Evolutionary conservation across 1,284 basidiomycete species (phyloP), one percentile per base, ranked within the genome.

Genomic region (Trichosporon inkin): DNA sequence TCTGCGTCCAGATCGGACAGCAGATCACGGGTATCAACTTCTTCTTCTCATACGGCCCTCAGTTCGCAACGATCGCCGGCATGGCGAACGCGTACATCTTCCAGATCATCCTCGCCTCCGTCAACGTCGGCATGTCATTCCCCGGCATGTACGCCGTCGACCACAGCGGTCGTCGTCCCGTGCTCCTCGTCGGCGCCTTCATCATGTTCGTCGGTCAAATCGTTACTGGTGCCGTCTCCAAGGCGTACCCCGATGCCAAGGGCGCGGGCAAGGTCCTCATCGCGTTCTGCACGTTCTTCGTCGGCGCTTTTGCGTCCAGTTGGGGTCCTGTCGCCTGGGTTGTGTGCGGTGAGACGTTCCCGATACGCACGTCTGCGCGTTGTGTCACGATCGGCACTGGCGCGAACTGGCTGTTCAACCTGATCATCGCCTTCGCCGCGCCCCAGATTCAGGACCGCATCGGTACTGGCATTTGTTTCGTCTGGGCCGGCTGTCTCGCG

Each of bases 281-380:
- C 67, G 79, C 79, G 37, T 80, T 81, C 68, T 78, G 75, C 40
- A 80, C 79, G 71, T 63, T 81, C 67, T 82, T 81, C 71, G 73
- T 82, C 62, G 79, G 78, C 24, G 74, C 72, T 24, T 82, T 81
- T 67, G 81, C 81, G 10, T 66, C 75, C 13, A 76, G 76, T 53
- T 81, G 78, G 77, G 80, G 79, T 32, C 79, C 80, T 3, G 75
- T 80, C 47, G 78, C 71, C 34, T 72, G 71, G 75, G 75, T 76
- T 58, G 73, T 75, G 37, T 70, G 68, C 62, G 77, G 76, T 53
- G 80, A 81, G 66, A 75, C 78, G 40, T 80, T 80, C 77, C 77
- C 78, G 35, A 74, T 76, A 61, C 70, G 75, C 41, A 69, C 80
- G 20, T 72, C 72, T 11, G 71, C 68, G 32, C 68, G 73, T 57